phyloP scores from a whole-genome alignment of 352 stramenopile species.

The Thalassiosira pacifica region DNA sequence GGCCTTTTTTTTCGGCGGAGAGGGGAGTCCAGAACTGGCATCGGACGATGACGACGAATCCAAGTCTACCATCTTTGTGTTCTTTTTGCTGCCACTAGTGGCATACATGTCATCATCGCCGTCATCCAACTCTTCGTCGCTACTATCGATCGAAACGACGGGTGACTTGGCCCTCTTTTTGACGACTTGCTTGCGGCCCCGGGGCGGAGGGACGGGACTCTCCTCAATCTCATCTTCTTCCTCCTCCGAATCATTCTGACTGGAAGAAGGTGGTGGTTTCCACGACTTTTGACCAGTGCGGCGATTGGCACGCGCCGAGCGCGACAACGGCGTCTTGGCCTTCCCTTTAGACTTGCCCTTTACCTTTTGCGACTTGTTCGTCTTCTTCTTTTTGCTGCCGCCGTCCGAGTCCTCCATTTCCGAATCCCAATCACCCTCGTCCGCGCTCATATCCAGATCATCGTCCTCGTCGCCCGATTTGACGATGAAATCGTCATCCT shows the following conservation, averaged over 20 bases:
- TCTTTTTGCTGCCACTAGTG: background rate
- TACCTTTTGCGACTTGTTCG: conserved; percentile 29
- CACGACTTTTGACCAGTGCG: conserved; percentile 4
- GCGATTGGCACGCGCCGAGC: conserved; percentile 1
- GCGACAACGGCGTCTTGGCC: background rate
- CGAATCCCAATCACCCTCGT: conserved; percentile 63
- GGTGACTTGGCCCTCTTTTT: conserved; percentile 7
- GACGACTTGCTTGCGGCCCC: conserved; percentile 1
- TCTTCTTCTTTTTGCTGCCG: conserved; percentile 17
- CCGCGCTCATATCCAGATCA: conserved; percentile 12
- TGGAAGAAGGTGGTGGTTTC: conserved; percentile 2
- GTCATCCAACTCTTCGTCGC: conserved; percentile 32
- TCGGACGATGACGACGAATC: too few species aligned
- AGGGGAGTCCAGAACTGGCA: too few species aligned
- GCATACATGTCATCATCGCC: background rate
- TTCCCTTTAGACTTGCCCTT: background rate
- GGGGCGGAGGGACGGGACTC: conserved; percentile 15
- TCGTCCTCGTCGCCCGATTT: conserved; percentile 45
- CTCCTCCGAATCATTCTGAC: background rate
- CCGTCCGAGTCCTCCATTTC: conserved; percentile 52
- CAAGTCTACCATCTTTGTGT: background rate
- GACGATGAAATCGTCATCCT: conserved; percentile 54
- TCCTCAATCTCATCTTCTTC: conserved; percentile 17
- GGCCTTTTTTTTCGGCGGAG: background rate
- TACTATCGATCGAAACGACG: conserved; percentile 2